A percentile compares a stretch with the other conserved stretches of the same genome.
phyloP scores from a whole-genome alignment of 2,329 filamentous ascomycete genomes.

The Sclerotinia sclerotiorum region DNA sequence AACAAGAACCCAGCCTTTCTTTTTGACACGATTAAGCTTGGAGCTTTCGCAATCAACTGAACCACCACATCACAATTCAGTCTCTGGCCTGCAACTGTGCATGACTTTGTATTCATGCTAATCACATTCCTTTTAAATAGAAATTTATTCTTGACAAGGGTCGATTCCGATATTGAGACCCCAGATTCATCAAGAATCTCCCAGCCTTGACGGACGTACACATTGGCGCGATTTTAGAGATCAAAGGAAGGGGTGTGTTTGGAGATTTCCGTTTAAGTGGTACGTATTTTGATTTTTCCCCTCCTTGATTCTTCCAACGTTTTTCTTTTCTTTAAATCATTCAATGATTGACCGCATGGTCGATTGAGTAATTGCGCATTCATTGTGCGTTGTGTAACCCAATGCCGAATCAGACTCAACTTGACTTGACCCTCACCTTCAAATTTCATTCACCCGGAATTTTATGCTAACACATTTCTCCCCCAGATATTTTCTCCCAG shows the following conservation, averaged over 20 bases:
- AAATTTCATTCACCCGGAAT: background rate
- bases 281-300: constrained; percentile 17
- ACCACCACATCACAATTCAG: constrained; percentile 20
- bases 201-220: constrained; percentile 23
- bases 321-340: background rate
- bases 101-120: constrained; percentile 31
- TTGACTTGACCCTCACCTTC: background rate
- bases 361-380: constrained; percentile 15
- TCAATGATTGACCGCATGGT: constrained; percentile 11
- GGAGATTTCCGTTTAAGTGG: constrained; percentile 29
- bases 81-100: constrained; percentile 19
- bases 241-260: constrained; percentile 24
- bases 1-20: constrained; percentile 32
- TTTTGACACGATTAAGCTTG: constrained; percentile 32
- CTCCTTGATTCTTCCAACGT: background rate
- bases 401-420: background rate
- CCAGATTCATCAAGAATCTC: constrained; percentile 31
- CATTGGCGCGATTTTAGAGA: constrained; percentile 31
- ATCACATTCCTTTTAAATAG: constrained; percentile 28
- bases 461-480: background rate
- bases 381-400: constrained; percentile 15
- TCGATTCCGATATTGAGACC: constrained; percentile 30
- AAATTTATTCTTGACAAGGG: constrained; percentile 29
- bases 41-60: constrained; percentile 27
- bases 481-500: constrained; percentile 21